Evolutionary conservation across 1,284 basidiomycete species (phyloP), one percentile per base, ranked within the genome.

Genomic region (Ustilago xerochloae): DNA sequence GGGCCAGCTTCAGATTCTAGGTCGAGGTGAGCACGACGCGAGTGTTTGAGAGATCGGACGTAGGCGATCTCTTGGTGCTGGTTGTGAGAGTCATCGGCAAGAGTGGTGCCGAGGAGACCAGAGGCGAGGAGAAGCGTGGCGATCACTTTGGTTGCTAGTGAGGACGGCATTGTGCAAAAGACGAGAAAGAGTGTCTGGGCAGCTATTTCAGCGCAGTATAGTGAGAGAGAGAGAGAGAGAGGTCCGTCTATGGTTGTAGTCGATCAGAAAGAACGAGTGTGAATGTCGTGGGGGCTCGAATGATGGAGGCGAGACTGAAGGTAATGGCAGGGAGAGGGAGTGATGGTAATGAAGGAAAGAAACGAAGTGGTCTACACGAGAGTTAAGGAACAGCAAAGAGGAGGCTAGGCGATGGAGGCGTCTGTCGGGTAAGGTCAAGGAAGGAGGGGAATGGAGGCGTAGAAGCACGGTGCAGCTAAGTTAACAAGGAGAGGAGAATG

Each of bases 21-120:
- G 16, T 35, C 28, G 32, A 33, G 22, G 43, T 28, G 38, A 24
- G 36, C 36, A 12, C 57, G 66, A 28, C 67, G 67, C 8, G 67
- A 50, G 52, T 70, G 67, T 20, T 70, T 70, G 45, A 50, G 48
- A 20, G 41, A 48, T n/a, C 67, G 67, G 10, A 70, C 53, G 30
- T 58, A 56, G 24, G 41, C 18, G n/a, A 30, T 15, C 15, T 58
- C 45, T 24, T 61, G 30, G 32, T 57, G 41, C 26, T 52, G 49
- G 29, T 64, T 18, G 18, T 53, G 58, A 2, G 43, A 28, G 8
- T 60, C 63, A 4, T 54, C 47, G 24, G 64, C 49, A 32, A 36
- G 18, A 0, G 60, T n/a, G 8, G 47, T 35, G 29, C 39, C 32
- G 36, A 47, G 18, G 16, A 55, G 26, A 10, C 29, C 30, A 13